Conservation (phyloP, 768 basidiomycete species). For the Dioszegia crocea region DNA sequence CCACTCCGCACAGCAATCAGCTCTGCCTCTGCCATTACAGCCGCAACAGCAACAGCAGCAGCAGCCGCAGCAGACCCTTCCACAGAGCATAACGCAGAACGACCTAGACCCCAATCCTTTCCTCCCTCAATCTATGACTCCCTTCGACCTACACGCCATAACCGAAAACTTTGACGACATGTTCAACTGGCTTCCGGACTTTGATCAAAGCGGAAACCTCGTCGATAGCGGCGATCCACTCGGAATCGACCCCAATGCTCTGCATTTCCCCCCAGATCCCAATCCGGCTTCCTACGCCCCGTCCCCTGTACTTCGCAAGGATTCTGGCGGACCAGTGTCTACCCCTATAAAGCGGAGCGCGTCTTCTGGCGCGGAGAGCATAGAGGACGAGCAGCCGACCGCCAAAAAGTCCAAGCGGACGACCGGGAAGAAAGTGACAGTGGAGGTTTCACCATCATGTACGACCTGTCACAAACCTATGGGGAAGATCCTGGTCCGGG, state of each 20-base stretch:
- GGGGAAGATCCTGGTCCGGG: constrained; percentile 32
- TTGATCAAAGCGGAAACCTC: constrained; percentile 8
- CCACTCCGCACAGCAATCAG: not conserved
- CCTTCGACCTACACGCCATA: constrained; percentile 39
- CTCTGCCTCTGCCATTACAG: not conserved
- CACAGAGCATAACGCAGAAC: not conserved
- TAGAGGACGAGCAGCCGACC: constrained; percentile 7
- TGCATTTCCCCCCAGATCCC: not conserved
- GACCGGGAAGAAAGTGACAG: constrained; percentile 28
- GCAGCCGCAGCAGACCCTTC: not conserved
- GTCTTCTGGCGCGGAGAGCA: constrained; percentile 6
- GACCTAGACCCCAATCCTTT: not conserved
- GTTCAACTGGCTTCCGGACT: constrained; percentile 40
- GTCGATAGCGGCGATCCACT: not conserved
- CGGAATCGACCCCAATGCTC: constrained; percentile 2
- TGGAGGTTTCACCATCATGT: constrained; percentile 24
- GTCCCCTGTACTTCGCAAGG: not conserved
- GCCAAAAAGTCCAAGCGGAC: constrained; percentile 20
- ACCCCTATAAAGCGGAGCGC: constrained; percentile 17
- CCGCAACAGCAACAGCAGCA: not conserved
- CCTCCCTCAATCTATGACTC: constrained; percentile 18
- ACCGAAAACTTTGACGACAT: constrained; percentile 30
- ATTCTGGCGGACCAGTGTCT: not conserved
- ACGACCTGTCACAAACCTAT: constrained; percentile 18
- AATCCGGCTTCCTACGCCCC: not conserved